phyloP scores from a whole-genome alignment of 169 alveolate species.

The Plasmodium vivax region DNA sequence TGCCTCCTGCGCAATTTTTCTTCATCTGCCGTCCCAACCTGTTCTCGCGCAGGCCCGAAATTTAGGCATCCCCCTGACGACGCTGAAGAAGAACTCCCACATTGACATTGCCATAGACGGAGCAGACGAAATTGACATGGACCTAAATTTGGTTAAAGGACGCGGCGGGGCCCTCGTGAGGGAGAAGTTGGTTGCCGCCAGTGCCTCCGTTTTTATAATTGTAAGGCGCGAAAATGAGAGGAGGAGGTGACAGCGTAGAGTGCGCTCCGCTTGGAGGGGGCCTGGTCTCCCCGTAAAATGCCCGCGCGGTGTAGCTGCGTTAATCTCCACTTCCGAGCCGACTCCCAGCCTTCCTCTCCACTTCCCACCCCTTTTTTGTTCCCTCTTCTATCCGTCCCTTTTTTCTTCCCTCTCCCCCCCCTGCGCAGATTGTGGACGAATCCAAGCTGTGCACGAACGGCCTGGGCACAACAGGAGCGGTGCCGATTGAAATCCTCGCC shows the following conservation, averaged over 20 bases:
- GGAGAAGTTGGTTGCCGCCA: slow-evolving; percentile 85
- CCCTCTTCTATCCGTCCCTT: too few species aligned
- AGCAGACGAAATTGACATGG: slow-evolving; percentile 86
- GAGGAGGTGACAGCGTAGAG: neutral
- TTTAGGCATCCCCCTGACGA: slow-evolving; percentile 81
- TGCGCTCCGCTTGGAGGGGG: neutral
- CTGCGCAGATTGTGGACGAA: slow-evolving; percentile 80
- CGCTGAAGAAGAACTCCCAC: slow-evolving; percentile 54
- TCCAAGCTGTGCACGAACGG: slow-evolving; percentile 76
- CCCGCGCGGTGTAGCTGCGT: neutral
- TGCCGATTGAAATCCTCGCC: slow-evolving; percentile 83
- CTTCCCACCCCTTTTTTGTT: neutral
- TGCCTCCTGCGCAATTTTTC: neutral
- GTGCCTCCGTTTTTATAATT: slow-evolving; percentile 80
- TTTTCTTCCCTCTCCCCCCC: neutral
- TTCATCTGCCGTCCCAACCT: neutral
- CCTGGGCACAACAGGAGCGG: slow-evolving; percentile 74
- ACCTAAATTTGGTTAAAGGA: slow-evolving; percentile 86
- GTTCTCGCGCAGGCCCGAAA: slow-evolving; percentile 76
- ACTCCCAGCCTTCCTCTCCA: neutral
- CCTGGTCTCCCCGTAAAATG: neutral
- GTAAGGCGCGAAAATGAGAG: slow-evolving; percentile 18
- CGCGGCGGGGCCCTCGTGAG: slow-evolving; percentile 91
- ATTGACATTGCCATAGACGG: slow-evolving; percentile 90
- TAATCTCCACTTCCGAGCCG: neutral